A percentile compares a stretch with the other conserved stretches of the same genome.
These are phyloP conservation scores for Crithidia bombi DNA, from an alignment of 208 protist genomes.

Conservation along the genomic window DNA sequence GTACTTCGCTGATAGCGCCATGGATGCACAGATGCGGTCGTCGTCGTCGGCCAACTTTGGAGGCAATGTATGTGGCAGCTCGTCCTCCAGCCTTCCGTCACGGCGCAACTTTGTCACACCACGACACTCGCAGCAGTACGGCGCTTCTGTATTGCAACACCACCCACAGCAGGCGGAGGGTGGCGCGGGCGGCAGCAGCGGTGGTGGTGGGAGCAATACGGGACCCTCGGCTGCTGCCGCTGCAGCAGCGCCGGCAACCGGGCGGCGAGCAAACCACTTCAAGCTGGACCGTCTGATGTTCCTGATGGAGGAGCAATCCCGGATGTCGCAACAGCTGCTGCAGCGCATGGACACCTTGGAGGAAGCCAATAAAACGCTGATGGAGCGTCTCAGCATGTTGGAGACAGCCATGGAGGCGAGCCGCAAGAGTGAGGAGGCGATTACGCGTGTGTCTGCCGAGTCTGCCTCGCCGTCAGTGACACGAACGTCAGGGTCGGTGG, in stretches of 20 bases:
- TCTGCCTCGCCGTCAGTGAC: slow-evolving; percentile 31
- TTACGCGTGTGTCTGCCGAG: slow-evolving; percentile 19
- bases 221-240: neutral
- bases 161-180: neutral
- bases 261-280: neutral
- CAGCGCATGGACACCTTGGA: slow-evolving; percentile 28
- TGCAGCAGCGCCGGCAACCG: neutral
- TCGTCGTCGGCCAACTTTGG: slow-evolving; percentile 4
- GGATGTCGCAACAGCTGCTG: slow-evolving; percentile 23
- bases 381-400: slow-evolving; percentile 18
- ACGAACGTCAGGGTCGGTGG: slow-evolving; percentile 24
- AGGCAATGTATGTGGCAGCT: neutral
- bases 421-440: neutral
- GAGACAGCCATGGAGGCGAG: slow-evolving; percentile 5
- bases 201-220: neutral
- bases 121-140: slow-evolving; percentile 21
- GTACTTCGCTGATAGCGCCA: slow-evolving; percentile 32
- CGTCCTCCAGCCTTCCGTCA: neutral
- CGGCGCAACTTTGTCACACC: slow-evolving; percentile 6
- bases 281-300: slow-evolving; percentile 21
- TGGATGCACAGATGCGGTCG: neutral
- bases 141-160: neutral
- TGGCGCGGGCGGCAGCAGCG: neutral
- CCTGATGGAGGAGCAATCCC: slow-evolving; percentile 32
- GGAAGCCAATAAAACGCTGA: slow-evolving; percentile 19